Percentiles rank a stretch among this genome's conserved stretches.
Evolutionary conservation across 208 protist species (phyloP).

Genomic region (Trypanosoma lewisi): DNA sequence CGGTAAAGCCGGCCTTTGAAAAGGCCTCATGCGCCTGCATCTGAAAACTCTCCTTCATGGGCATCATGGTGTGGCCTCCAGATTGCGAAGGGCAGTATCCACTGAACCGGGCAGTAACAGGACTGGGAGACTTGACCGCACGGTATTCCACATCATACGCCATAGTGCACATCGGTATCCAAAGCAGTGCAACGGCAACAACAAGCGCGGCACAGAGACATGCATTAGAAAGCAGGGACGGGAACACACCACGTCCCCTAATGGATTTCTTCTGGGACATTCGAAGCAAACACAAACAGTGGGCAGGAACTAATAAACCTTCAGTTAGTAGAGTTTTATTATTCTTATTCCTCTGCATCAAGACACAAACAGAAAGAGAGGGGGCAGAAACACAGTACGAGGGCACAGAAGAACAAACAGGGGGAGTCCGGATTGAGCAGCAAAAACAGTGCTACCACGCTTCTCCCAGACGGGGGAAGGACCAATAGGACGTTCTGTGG

Average conservation of each 20-base stretch:
- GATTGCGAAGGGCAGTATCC: conserved; percentile 39
- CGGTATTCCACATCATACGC: conserved; percentile 49
- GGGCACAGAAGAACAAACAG: too few species aligned
- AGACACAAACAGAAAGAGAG: too few species aligned
- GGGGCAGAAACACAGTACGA: too few species aligned
- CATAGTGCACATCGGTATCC: conserved; percentile 6
- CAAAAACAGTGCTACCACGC: too few species aligned
- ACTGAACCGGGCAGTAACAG: conserved; percentile 10
- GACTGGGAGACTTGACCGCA: conserved; percentile 15
- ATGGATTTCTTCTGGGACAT: not conserved
- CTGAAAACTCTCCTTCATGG: conserved; percentile 40
- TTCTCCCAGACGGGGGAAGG: too few species aligned
- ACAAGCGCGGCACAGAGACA: conserved; percentile 8
- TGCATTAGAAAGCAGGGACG: not conserved
- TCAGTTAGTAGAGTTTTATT: too few species aligned
- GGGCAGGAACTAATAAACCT: too few species aligned
- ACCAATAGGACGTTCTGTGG: not conserved
- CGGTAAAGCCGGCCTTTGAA: conserved; percentile 20
- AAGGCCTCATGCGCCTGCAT: conserved; percentile 19
- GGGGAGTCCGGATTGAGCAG: too few species aligned
- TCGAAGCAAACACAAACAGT: not conserved
- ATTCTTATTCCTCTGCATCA: too few species aligned
- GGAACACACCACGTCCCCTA: not conserved
- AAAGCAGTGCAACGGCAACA: conserved; percentile 20
- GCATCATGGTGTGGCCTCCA: conserved; percentile 59